phyloP scores from a whole-genome alignment of 768 basidiomycete species.

The Termitomyces sp. region DNA sequence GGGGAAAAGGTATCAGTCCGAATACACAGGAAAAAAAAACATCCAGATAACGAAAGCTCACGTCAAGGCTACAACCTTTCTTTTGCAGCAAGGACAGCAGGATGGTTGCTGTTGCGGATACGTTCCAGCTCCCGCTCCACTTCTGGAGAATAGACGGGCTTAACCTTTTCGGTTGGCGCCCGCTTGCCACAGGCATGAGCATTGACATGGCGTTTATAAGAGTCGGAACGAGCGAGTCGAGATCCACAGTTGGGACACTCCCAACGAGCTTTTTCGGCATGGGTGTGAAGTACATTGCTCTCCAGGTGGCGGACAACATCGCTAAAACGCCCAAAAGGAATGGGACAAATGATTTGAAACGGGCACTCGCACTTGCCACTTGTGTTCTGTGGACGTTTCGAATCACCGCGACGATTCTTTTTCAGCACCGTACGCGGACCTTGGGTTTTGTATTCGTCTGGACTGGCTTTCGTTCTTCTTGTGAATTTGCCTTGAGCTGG shows the following conservation, averaged over 20 bases:
- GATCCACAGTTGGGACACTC: neutral
- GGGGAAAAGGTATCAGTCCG: neutral
- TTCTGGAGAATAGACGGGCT: constrained; percentile 1
- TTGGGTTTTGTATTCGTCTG: neutral
- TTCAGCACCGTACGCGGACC: neutral
- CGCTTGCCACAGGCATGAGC: constrained; percentile 4
- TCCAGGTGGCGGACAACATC: constrained; percentile 5
- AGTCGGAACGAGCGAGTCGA: constrained; percentile 2
- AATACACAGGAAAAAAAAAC: neutral
- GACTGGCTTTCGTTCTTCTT: neutral
- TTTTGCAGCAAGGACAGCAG: constrained; percentile 1
- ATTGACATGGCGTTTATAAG: neutral
- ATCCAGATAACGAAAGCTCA: neutral
- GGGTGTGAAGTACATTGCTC: constrained; percentile 1
- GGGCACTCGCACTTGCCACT: neutral
- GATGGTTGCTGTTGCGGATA: constrained; percentile 1
- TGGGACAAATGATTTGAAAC: neutral
- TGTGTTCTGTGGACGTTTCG: neutral
- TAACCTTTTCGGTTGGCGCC: neutral
- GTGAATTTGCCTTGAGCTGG: neutral
- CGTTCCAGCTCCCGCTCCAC: neutral
- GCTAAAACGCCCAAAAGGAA: neutral
- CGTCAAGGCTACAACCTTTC: neutral
- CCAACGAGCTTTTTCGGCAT: neutral
- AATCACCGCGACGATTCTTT: neutral